Base-by-base conservation (phyloP, 2,329 filamentous ascomycete genomes). In the Metarhizium humberi region DNA sequence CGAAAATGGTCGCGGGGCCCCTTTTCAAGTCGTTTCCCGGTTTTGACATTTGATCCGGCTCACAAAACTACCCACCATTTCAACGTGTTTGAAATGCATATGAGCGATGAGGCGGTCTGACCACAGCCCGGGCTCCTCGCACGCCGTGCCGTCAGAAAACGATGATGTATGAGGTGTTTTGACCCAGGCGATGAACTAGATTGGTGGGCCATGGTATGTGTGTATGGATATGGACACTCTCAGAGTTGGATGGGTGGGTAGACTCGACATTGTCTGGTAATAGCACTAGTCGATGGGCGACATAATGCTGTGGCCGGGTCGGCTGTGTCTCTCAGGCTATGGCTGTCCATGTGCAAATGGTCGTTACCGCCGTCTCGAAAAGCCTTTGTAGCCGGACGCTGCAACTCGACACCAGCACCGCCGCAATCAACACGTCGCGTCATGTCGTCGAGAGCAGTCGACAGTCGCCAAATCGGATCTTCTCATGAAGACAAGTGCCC, bases 381-480 rank as follows among this genome's bases (percentile, higher is more conserved):
- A 43, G 40, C 8, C 5, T 36, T 13, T 36, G 8, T 4, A 13
- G 34, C 13, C 13, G 34, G 13, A 36, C 7, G 8, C 8, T 13
- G 13, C 13, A 14, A 11, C 38, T 30, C 20, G 18, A 11, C 25
- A n/a, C 45, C 20, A 14, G 45, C 45, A 6, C 20, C 45, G 20
- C 45, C 45, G 45, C 45, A 29, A 14, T 14, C 47, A 30, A 43
- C 49, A 32, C 45, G 43, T 42, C 40, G 48, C 53, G 20, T 49
- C 54, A 53, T 51, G 25, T 47, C 10, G 45, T 51, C 48, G 46
- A 51, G 30, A 40, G 14, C 11, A 14, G 13, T 10, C 42, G 14
- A 45, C 7, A 20, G 34, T 25, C 43, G 42, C 51, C 55, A 52
- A 54, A 54, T 51, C 48, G 55, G 48, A 51, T 54, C 48, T 40